Base-by-base conservation (phyloP, 2,329 filamentous ascomycete species). In the Neurospora crassa region DNA sequence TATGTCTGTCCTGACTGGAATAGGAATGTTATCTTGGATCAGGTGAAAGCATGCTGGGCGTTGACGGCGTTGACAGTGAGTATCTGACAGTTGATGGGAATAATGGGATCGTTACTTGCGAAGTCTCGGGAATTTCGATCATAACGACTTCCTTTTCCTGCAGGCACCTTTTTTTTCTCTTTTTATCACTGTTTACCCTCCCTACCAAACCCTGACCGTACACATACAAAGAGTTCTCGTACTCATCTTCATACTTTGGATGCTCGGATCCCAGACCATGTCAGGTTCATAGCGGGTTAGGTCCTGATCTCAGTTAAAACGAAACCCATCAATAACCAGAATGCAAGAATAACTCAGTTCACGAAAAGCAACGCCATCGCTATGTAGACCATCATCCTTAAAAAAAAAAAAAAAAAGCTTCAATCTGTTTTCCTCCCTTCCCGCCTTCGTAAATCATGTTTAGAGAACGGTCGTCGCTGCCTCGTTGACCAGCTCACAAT, bases 401-500 rank as follows among this genome's bases (percentile, higher is more conserved):
- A n/a, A n/a, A n/a, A n/a, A n/a, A n/a, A n/a, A n/a, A 34, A 14
- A 63, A 63, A 8, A 8, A 37, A 34, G 53, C 20, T 16, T 18
- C 53, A 34, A 34, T 63, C 24, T 29, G 20, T 63, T 63, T 37
- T 63, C 8, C 24, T 63, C 53, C 29, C 16, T 63, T 63, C 24
- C 24, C 7, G 1, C 53, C 8, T 63, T 63, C 53, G 24, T 63
- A 63, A 29, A 34, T 24, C 53, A 8, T 63, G 14, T 34, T 37
- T 18, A 29, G 12, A 29, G n/a, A 53, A 53, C 47, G 24, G 47
- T 5, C 7, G 24, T 37, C 24, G 18, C 16, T 34, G 24, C 8
- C 24, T 18, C 29, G 7, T 5, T 63, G 3, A 63, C 24, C 53
- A 63, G 7, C 7, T 74, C 47, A 79, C 5, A 79, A 73, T 10